Percentiles rank a stretch among this genome's conserved stretches.
These are phyloP conservation scores for Boletellus ananas DNA, from an alignment of 768 basidiomycete genomes.

Conservation along the genomic window DNA sequence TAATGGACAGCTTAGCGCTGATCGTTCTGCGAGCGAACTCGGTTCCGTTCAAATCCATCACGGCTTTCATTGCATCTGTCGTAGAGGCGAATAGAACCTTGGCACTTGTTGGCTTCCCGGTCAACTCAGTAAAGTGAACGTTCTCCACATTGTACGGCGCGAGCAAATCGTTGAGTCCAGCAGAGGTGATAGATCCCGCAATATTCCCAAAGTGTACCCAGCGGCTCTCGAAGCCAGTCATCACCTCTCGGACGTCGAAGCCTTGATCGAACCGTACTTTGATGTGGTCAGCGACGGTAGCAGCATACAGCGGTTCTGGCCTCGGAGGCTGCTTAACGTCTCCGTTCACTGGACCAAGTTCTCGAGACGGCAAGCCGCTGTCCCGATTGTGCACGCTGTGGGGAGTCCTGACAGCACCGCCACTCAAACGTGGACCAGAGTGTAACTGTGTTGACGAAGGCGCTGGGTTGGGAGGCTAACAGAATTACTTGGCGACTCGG, in stretches of 20 bases:
- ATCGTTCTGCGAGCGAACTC: constrained; percentile 38
- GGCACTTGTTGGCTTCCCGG: constrained; percentile 27
- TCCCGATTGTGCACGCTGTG: neutral
- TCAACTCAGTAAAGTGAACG: constrained; percentile 30
- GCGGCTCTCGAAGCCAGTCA: constrained; percentile 67
- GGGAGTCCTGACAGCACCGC: neutral
- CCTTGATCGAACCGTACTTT: constrained; percentile 57
- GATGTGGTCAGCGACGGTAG: constrained; percentile 51
- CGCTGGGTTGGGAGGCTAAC: neutral
- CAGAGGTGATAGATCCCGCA: constrained; percentile 32
- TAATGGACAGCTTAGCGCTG: constrained; percentile 44
- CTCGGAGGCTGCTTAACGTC: constrained; percentile 2
- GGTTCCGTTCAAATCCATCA: constrained; percentile 45
- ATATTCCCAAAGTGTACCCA: constrained; percentile 56
- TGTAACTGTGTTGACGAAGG: neutral
- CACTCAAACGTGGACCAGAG: neutral
- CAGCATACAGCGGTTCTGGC: constrained; percentile 19
- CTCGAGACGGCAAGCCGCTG: neutral
- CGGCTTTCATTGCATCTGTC: constrained; percentile 52
- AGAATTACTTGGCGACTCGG: neutral
- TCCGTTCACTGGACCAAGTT: neutral
- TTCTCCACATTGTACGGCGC: constrained; percentile 41
- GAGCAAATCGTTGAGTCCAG: constrained; percentile 38
- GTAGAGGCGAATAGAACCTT: constrained; percentile 48
- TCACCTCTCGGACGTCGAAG: constrained; percentile 52